Conservation (phyloP, 805 yeast genomes). For the Sugiyamaella chiloensis region DNA sequence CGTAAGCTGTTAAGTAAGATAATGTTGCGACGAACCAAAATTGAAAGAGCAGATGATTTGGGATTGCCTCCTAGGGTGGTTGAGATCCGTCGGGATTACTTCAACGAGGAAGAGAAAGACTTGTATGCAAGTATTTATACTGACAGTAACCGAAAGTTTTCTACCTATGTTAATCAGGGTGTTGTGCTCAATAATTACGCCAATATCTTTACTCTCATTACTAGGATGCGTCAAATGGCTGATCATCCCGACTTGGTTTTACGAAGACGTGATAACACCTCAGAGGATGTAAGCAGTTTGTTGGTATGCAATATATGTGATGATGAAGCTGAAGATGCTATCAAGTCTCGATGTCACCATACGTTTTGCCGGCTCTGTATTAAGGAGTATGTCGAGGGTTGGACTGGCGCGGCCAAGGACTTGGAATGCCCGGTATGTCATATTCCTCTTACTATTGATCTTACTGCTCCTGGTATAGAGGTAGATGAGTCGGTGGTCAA, state of each 20-base stretch:
- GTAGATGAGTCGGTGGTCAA: constrained; percentile 57
- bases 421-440: constrained; percentile 96
- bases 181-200: constrained; percentile 96
- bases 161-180: constrained; percentile 92
- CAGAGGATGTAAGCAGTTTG: constrained; percentile 42
- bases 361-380: constrained; percentile 90
- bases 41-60: constrained; percentile 94
- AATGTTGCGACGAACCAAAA: constrained; percentile 91
- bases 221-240: constrained; percentile 96
- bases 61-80: constrained; percentile 97
- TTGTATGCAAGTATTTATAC: constrained; percentile 82
- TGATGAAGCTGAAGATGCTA: constrained; percentile 98
- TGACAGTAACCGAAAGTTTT: constrained; percentile 82
- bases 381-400: constrained; percentile 80
- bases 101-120: constrained; percentile 94
- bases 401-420: constrained; percentile 49
- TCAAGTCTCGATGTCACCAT: constrained; percentile 91
- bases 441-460: constrained; percentile 84
- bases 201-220: constrained; percentile 90
- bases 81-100: constrained; percentile 78
- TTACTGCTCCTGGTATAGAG: constrained; percentile 74
- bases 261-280: constrained; percentile 60
- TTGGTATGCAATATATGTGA: constrained; percentile 91
- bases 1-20: constrained; percentile 71
- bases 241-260: constrained; percentile 97